These are phyloP conservation scores for Colletotrichum brevisporum DNA, from an alignment of 2,329 filamentous ascomycete genomes.

Conservation along the genomic window DNA sequence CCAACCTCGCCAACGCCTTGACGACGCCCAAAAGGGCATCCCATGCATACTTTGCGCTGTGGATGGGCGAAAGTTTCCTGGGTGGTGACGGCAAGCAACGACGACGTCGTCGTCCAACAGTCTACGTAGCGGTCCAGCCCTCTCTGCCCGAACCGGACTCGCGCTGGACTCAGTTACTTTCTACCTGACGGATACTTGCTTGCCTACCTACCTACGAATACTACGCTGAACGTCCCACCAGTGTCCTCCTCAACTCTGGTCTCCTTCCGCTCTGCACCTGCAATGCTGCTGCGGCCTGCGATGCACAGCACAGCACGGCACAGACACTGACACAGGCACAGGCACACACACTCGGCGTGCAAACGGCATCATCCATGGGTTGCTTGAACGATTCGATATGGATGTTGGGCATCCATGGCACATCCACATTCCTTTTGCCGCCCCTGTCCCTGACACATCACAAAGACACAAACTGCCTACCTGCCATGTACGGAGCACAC, in stretches of 20 bases:
- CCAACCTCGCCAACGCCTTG: constrained; percentile 2
- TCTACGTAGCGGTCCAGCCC: too few relatives aligned
- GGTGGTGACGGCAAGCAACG: too few relatives aligned
- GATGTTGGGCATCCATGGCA: constrained; percentile 37
- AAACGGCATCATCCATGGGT: constrained; percentile 22
- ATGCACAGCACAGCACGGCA: constrained; percentile 30
- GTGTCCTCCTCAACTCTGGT: too few relatives aligned
- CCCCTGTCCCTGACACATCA: constrained; percentile 38
- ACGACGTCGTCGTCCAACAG: too few relatives aligned
- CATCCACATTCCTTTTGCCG: constrained; percentile 26
- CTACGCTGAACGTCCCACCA: too few relatives aligned
- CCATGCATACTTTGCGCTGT: constrained; percentile 9
- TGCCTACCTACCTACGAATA: too few relatives aligned
- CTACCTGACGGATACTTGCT: too few relatives aligned
- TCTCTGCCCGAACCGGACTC: too few relatives aligned
- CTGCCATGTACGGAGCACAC: neutral
- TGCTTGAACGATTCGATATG: constrained; percentile 12
- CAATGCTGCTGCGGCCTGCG: constrained; percentile 14
- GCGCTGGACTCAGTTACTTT: too few relatives aligned
- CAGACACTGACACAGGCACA: constrained; percentile 6
- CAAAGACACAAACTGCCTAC: constrained; percentile 2
- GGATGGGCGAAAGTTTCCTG: neutral
- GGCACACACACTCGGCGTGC: constrained; percentile 11
- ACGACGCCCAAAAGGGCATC: constrained; percentile 10
- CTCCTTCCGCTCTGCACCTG: neutral